phyloP scores from a whole-genome alignment of 495 filamentous ascomycete genomes.

The Trichoderma erinaceum region DNA sequence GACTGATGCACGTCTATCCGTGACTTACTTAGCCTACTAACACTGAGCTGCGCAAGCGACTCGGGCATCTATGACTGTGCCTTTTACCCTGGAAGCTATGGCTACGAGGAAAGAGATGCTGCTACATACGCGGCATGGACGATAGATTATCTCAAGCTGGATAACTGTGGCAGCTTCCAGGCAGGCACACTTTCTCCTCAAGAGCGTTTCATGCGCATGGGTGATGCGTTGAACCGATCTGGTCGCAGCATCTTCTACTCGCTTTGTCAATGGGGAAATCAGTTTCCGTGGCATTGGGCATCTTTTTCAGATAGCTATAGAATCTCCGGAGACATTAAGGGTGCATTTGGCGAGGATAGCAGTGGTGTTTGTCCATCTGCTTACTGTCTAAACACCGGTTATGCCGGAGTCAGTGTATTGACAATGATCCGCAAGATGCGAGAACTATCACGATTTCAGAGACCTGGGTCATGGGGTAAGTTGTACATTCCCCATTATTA shows the following conservation, averaged over 20 bases:
- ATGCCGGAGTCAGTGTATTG: conserved; percentile 29
- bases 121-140: conserved; percentile 32
- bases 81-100: conserved; percentile 30
- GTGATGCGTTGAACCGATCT: conserved; percentile 28
- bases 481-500: too few relatives aligned
- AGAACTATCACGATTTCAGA: conserved; percentile 24
- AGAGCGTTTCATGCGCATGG: conserved; percentile 25
- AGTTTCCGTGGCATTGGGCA: conserved; percentile 28
- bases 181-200: conserved; percentile 20
- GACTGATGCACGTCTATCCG: neutral
- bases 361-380: conserved; percentile 26
- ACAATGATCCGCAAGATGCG: conserved; percentile 33
- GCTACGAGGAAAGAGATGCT: conserved; percentile 33
- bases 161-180: conserved; percentile 22
- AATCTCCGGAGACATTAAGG: conserved; percentile 33
- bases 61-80: conserved; percentile 22
- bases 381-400: conserved; percentile 28
- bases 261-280: conserved; percentile 32
- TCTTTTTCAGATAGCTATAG: conserved; percentile 27
- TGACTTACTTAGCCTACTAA: neutral
- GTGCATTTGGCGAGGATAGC: conserved; percentile 29
- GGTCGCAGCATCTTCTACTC: conserved; percentile 32
- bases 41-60: conserved; percentile 8
- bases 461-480: conserved; percentile 23
- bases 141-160: conserved; percentile 33